Conservation (phyloP, 805 yeast genomes). For the Ogataea methanolica region DNA sequence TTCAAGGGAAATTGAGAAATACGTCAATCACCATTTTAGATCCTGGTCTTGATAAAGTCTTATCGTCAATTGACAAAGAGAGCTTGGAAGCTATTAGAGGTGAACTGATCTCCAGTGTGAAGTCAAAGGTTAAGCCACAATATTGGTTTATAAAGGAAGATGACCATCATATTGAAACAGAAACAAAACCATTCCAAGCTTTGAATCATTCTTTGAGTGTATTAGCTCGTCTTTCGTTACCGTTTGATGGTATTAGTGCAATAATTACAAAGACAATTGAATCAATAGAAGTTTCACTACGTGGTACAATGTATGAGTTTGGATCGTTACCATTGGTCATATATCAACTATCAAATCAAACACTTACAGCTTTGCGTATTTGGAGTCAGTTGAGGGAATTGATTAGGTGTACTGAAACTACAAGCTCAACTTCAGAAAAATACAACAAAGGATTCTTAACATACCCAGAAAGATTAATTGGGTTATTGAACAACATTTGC, state of each 20-base stretch:
- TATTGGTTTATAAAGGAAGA: slow-evolving; percentile 27
- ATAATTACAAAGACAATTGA: slow-evolving; percentile 52
- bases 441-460: slow-evolving; percentile 17
- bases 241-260: slow-evolving; percentile 29
- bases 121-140: slow-evolving; percentile 18
- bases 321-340: slow-evolving; percentile 36
- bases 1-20: slow-evolving; percentile 14
- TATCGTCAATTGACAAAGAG: slow-evolving; percentile 1
- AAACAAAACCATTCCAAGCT: slow-evolving; percentile 20
- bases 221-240: slow-evolving; percentile 22
- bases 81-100: slow-evolving; percentile 14
- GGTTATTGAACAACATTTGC: slow-evolving; percentile 53
- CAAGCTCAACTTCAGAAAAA: slow-evolving; percentile 11
- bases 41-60: slow-evolving; percentile 7
- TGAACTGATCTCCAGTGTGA: slow-evolving; percentile 20
- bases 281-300: slow-evolving; percentile 58
- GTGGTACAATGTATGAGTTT: slow-evolving; percentile 41
- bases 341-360: slow-evolving; percentile 58
- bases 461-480: slow-evolving; percentile 27
- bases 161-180: slow-evolving; percentile 10
- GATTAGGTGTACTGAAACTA: slow-evolving; percentile 21
- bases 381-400: slow-evolving; percentile 33
- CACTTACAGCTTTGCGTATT: slow-evolving; percentile 52
- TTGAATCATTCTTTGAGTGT: slow-evolving; percentile 21
- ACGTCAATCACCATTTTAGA: slow-evolving; percentile 7